These are phyloP conservation scores for Rhodosporidiobolus odoratus DNA, from an alignment of 768 basidiomycete genomes.

Conservation along the genomic window DNA sequence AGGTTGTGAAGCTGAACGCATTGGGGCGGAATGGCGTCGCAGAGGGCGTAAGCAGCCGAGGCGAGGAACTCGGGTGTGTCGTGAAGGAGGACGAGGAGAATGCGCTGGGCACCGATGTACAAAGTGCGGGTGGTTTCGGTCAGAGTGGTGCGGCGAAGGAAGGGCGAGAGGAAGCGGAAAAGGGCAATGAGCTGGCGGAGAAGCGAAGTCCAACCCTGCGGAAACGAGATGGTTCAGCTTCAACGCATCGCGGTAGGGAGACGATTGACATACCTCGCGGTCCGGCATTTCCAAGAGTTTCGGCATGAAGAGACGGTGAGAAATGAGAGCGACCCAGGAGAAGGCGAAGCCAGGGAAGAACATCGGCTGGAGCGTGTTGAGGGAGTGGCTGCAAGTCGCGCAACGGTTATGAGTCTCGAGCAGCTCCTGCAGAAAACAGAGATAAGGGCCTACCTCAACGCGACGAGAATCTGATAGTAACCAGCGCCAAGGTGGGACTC, in stretches of 20 bases:
- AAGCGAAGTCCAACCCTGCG: slow-evolving; percentile 83
- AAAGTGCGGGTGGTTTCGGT: slow-evolving; percentile 74
- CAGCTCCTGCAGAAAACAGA: no score
- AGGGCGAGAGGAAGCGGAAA: slow-evolving; percentile 89
- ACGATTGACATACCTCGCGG: slow-evolving; percentile 53
- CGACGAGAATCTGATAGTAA: slow-evolving; percentile 80
- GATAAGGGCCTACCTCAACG: slow-evolving; percentile 62
- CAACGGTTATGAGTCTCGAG: background rate
- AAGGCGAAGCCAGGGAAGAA: slow-evolving; percentile 98
- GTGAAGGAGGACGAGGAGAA: slow-evolving; percentile 90
- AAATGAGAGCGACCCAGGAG: slow-evolving; percentile 94
- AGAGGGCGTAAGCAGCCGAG: slow-evolving; percentile 73
- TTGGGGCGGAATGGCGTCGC: slow-evolving; percentile 82
- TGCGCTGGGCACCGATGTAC: slow-evolving; percentile 80
- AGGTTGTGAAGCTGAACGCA: slow-evolving; percentile 97
- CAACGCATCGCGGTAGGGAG: slow-evolving; percentile 49
- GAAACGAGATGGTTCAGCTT: slow-evolving; percentile 44
- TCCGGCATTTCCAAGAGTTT: slow-evolving; percentile 81
- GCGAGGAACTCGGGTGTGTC: slow-evolving; percentile 71
- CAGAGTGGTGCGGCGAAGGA: slow-evolving; percentile 70
- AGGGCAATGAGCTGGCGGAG: slow-evolving; percentile 88
- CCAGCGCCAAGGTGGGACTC: slow-evolving; percentile 78
- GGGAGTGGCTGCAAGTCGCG: slow-evolving; percentile 64
- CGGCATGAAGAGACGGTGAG: slow-evolving; percentile 95
- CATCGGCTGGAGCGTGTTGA: slow-evolving; percentile 90